Base-by-base conservation (phyloP, 2,329 filamentous ascomycete species). In the Elsinoe ampelina region DNA sequence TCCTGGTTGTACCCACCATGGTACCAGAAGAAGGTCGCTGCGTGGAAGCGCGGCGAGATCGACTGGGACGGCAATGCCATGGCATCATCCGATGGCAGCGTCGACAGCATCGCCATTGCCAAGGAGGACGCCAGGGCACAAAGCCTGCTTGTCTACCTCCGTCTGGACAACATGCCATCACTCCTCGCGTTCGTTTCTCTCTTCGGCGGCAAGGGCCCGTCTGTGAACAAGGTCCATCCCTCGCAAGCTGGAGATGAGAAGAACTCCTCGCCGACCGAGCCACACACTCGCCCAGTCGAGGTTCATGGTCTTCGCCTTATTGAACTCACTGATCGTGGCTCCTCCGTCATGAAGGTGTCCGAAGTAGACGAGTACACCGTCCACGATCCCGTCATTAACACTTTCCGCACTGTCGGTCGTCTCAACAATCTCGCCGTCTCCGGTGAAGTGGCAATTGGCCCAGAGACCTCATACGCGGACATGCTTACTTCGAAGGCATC, bases 261-360 rank as follows among this genome's bases (percentile, higher is more conserved):
- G 5, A 67, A 66, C 1, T 19, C 19, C 3, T 55, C 19, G 4
- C 34, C 52, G n/a, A 41, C 39, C 15, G 15, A 42, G n/a, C 22
- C 34, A 11, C 45, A 54, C 20, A 75, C 72, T 54, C 73, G 75
- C 7, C 79, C 81, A 1, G 77, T 92, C 1, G 80, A 87, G 65
- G 85, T 90, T 0, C 89, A 95, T 64, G 92, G 90, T 32, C 73
- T 95, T n/a, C 86, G 91, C 12, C 79, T 97, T 13, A 73, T 95
- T 50, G 88, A 95, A 66, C 80, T 97, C 11, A 95, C 89, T 0
- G 91, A 96, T 64, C 89, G 92, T 78, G 87, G 89, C 41, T 96
- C 92, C 0, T 91, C 90, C 15, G 92, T 96, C 64, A 97, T 97
- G 92, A 86, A 89, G 64, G 89, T 95, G 10, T 85, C 89, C 0